A percentile compares a stretch with the other conserved stretches of the same genome.
phyloP scores from a whole-genome alignment of 2,329 filamentous ascomycete genomes.

The Fusarium pseudograminearum region DNA sequence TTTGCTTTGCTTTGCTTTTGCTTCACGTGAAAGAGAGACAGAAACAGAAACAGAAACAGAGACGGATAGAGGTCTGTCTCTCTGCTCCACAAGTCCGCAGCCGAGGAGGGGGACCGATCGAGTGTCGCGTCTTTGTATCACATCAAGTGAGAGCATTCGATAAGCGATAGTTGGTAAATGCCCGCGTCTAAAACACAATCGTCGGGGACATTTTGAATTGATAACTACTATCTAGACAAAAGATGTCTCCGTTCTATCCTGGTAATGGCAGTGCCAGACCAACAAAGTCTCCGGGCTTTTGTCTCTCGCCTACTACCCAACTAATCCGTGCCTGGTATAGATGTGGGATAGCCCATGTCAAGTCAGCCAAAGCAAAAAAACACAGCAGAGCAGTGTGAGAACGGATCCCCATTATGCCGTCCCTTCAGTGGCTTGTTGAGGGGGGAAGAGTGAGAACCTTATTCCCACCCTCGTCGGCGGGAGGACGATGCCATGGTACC shows the following conservation, averaged over 20 bases:
- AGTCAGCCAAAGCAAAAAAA: conserved; percentile 3
- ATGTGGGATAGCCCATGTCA: background rate
- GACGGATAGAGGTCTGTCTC: background rate
- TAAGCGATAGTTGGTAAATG: background rate
- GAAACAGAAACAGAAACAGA: conserved; percentile 20
- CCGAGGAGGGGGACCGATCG: conserved; percentile 2
- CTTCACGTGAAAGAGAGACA: conserved; percentile 26
- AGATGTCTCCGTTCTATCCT: conserved; percentile 29
- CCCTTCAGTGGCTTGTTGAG: conserved; percentile 40
- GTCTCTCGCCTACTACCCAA: background rate
- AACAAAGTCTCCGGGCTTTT: conserved; percentile 23
- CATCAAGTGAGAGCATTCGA: conserved; percentile 1
- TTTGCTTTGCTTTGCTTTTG: conserved; percentile 35
- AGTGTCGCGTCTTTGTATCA: background rate
- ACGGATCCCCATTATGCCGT: conserved; percentile 33
- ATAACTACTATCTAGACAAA: too few relatives aligned
- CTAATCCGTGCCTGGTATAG: conserved; percentile 1
- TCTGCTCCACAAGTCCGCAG: conserved; percentile 25
- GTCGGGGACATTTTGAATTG: conserved; percentile 10
- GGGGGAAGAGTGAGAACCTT: conserved; percentile 48
- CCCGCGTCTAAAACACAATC: background rate
- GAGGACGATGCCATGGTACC: conserved; percentile 34
- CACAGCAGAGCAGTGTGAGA: conserved; percentile 8
- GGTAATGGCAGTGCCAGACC: conserved; percentile 29
- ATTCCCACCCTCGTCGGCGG: conserved; percentile 43